Percentiles rank a stretch among this genome's conserved stretches.
These are phyloP conservation scores for Ogataea haglerorum DNA, from an alignment of 805 yeast species.

Conservation along the genomic window DNA sequence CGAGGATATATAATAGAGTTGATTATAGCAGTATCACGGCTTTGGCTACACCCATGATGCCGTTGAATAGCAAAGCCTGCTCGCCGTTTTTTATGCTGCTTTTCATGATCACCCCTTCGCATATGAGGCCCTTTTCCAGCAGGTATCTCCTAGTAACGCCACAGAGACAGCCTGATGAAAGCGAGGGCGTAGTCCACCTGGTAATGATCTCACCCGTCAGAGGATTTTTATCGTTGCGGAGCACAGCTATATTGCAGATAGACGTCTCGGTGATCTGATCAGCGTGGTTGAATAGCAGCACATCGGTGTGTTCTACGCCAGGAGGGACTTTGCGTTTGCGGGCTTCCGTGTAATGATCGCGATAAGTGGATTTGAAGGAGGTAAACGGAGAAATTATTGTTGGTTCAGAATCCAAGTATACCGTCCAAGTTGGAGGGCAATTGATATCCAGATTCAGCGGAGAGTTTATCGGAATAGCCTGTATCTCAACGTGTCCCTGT, in stretches of 20 bases:
- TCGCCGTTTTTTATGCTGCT: constrained; percentile 60
- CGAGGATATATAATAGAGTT: constrained; percentile 39
- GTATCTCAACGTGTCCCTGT: constrained; percentile 28
- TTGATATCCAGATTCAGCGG: constrained; percentile 7
- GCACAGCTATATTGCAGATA: constrained; percentile 73
- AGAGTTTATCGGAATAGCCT: constrained; percentile 25
- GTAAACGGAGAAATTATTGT: constrained; percentile 69
- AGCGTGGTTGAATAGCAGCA: constrained; percentile 60
- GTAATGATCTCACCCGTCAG: constrained; percentile 31
- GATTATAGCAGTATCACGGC: background rate
- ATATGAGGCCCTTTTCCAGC: constrained; percentile 30
- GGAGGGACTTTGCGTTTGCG: constrained; percentile 46
- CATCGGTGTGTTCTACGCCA: constrained; percentile 47
- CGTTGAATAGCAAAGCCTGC: constrained; percentile 72
- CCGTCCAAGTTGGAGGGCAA: constrained; percentile 43
- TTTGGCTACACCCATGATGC: constrained; percentile 60
- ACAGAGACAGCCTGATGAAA: constrained; percentile 76
- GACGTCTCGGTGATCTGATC: constrained; percentile 75
- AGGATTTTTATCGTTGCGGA: constrained; percentile 32
- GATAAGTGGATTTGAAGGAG: constrained; percentile 78
- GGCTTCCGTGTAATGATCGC: constrained; percentile 62
- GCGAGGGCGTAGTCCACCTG: constrained; percentile 78
- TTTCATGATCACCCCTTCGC: constrained; percentile 33
- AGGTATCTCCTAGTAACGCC: constrained; percentile 76
- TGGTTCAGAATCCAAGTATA: constrained; percentile 56